A percentile compares a stretch with the other conserved stretches of the same genome.
Conservation (phyloP, 2,329 filamentous ascomycete genomes). For the Aspergillus tamarii region DNA sequence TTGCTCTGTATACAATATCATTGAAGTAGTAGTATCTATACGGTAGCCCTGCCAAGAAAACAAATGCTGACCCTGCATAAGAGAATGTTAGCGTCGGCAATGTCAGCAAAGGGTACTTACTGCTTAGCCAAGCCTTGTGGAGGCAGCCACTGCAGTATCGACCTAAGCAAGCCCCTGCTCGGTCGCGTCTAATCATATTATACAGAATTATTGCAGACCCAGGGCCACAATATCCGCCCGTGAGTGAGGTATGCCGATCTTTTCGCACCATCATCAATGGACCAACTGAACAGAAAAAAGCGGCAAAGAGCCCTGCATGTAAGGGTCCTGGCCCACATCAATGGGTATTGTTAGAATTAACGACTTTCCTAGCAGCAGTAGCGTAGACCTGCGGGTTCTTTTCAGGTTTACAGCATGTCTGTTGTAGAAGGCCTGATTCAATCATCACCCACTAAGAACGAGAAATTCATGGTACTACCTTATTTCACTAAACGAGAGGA, state of each 20-base stretch:
- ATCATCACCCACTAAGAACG: not conserved
- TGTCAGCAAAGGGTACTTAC: not conserved
- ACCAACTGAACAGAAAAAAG: not conserved
- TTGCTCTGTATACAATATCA: not conserved
- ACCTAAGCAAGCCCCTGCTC: not conserved
- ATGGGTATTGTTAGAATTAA: not conserved
- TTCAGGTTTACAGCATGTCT: not conserved
- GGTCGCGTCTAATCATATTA: not conserved
- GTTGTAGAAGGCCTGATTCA: not conserved
- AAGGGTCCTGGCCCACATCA: not conserved
- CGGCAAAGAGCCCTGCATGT: not conserved
- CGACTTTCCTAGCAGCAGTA: not conserved
- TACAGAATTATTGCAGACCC: not conserved
- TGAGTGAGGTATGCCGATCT: not conserved
- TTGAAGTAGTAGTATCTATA: not conserved
- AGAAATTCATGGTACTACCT: accelerated
- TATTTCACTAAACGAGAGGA: accelerated
- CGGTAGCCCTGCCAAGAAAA: not conserved
- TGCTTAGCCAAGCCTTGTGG: not conserved
- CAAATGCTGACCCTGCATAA: not conserved
- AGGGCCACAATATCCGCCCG: not conserved
- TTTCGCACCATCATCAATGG: not conserved
- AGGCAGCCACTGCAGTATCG: not conserved
- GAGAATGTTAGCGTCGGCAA: not conserved
- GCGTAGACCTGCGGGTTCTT: not conserved